These are phyloP conservation scores for Globisporangium nagaii DNA, from an alignment of 352 stramenopile genomes.

Conservation along the genomic window DNA sequence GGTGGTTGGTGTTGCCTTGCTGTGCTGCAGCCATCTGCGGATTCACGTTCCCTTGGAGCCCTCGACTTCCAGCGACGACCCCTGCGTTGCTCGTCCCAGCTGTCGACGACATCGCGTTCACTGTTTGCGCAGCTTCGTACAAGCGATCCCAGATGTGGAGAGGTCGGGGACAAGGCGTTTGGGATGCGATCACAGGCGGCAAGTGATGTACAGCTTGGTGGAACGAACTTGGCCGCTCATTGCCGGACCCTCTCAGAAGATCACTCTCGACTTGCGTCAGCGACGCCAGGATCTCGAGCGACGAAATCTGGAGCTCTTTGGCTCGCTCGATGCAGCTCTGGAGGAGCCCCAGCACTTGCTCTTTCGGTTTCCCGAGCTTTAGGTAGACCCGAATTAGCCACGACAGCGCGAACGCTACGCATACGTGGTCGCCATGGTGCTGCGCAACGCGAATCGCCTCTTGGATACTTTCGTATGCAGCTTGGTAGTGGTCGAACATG, in stretches of 20 bases:
- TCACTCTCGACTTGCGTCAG: slow-evolving; percentile 50
- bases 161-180: slow-evolving; percentile 25
- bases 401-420: slow-evolving; percentile 88
- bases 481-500: slow-evolving; percentile 69
- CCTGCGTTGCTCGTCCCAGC: neutral
- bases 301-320: slow-evolving; percentile 47
- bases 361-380: slow-evolving; percentile 50
- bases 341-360: slow-evolving; percentile 40
- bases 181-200: slow-evolving; percentile 25
- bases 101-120: slow-evolving; percentile 2
- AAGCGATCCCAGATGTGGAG: slow-evolving; percentile 40
- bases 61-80: neutral
- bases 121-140: slow-evolving; percentile 12
- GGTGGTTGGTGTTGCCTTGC: slow-evolving; percentile 6
- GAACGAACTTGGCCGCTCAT: neutral
- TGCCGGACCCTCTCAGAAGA: slow-evolving; percentile 21
- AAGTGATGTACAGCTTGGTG: slow-evolving; percentile 17
- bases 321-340: slow-evolving; percentile 50
- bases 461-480: slow-evolving; percentile 84
- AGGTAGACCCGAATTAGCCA: slow-evolving; percentile 81
- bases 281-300: slow-evolving; percentile 39
- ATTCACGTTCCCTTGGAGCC: slow-evolving; percentile 17
- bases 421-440: slow-evolving; percentile 89
- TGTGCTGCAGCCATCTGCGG: slow-evolving; percentile 15
- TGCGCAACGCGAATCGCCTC: slow-evolving; percentile 92